Base-by-base conservation (phyloP, 805 yeast genomes). In the Ogataea henricii region DNA sequence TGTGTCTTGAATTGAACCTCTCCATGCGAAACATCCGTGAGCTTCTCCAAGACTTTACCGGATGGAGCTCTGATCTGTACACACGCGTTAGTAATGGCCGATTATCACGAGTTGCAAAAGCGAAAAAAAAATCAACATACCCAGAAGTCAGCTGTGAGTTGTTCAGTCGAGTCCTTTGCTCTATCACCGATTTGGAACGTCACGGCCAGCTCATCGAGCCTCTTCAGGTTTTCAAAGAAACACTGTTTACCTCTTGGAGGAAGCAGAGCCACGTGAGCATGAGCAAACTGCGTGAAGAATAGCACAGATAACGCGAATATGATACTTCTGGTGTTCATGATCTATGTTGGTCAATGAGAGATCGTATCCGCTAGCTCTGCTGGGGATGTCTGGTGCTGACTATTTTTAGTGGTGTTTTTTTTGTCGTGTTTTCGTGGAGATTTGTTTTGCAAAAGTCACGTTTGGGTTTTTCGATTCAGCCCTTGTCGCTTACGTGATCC, bases 101-200 rank as follows among this genome's bases (percentile, higher is more conserved):
- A n/a, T n/a, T n/a, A 16, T 32, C 20, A 25, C 10, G 14, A 40
- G n/a, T n/a, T n/a, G 36, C 25, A 22, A 25, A 34, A 16, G 18
- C 14, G 17, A 30, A 30, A 30, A 13, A 6, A 13, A 13, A 30
- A 8, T 30, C 5, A 3, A 55, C 58, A 52, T 57, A 81, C 66
- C 73, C 81, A 75, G 66, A 91, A 89, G 64, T 89, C 96, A 40
- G 77, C 72, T 10, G 69, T 73, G 53, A 81, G 71, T 63, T 87
- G 94, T 46, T 80, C 82, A 25, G 83, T 76, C 43, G 88, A 79
- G 50, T 76, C 77, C 34, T 85, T 82, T 58, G 89, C 85, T 69
- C 97, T 81, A 62, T 91, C 89, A 55, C 97, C 97, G 44, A 88
- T 95, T 71, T 92, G 99, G 79, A 85, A 92, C 41, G 89, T 78